These are phyloP conservation scores for Colletotrichum musae DNA, from an alignment of 2,329 filamentous ascomycete species.

Conservation along the genomic window DNA sequence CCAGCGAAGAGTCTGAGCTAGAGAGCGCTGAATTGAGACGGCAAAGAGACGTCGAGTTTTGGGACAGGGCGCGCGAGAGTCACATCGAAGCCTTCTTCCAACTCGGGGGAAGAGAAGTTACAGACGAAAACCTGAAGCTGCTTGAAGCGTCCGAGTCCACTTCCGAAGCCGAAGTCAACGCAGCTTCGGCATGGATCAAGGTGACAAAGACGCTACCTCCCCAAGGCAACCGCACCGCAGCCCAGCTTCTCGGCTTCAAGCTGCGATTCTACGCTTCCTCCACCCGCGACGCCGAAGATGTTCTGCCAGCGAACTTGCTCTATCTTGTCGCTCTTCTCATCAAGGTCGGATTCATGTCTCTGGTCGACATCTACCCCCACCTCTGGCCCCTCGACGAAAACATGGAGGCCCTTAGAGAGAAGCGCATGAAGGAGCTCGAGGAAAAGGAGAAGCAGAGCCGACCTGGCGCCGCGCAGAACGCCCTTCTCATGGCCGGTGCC, in stretches of 20 bases:
- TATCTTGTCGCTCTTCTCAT: constrained; percentile 93
- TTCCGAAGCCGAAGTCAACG: constrained; percentile 64
- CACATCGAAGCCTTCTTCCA: constrained; percentile 92
- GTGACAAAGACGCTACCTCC: constrained; percentile 87
- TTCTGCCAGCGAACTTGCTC: constrained; percentile 91
- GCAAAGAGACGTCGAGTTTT: constrained; percentile 82
- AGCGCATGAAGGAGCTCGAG: constrained; percentile 81
- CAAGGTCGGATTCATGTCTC: constrained; percentile 96
- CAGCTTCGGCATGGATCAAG: constrained; percentile 81
- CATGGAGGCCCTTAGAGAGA: constrained; percentile 82
- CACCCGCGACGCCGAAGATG: constrained; percentile 80
- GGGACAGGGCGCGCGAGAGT: constrained; percentile 81
- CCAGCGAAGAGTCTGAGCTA: constrained; percentile 78
- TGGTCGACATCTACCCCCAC: constrained; percentile 92
- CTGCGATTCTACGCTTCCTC: constrained; percentile 92
- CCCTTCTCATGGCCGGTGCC: constrained; percentile 87
- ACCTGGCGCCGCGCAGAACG: constrained; percentile 83
- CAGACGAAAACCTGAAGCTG: constrained; percentile 69
- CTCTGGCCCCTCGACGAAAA: constrained; percentile 87
- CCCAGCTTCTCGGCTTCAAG: constrained; percentile 97
- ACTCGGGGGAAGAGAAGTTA: constrained; percentile 80
- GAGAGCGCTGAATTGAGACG: constrained; percentile 70
- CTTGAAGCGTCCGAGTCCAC: constrained; percentile 59
- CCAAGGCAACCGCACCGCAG: constrained; percentile 89
- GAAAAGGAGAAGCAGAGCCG: constrained; percentile 81